phyloP scores from a whole-genome alignment of 2,329 filamentous ascomycete genomes.

The Aureobasidium pullulans region DNA sequence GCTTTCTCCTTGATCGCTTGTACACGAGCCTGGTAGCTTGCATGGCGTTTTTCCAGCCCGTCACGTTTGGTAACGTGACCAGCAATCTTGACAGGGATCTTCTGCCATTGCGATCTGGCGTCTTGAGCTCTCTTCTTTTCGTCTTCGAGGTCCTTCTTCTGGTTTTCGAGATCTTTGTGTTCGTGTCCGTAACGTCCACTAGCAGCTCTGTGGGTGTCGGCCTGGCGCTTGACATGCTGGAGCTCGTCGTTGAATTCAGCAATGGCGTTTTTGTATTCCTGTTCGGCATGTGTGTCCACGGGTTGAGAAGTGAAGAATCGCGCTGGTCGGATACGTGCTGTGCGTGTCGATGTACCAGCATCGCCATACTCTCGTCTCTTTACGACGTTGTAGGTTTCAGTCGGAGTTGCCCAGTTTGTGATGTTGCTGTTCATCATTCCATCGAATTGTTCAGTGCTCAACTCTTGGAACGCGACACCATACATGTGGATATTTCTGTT shows the following conservation, averaged over 20 bases:
- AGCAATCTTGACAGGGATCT: conserved; percentile 66
- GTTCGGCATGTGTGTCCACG: conserved; percentile 59
- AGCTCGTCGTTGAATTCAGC: conserved; percentile 34
- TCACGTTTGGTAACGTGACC: conserved; percentile 39
- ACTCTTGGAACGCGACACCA: conserved; percentile 56
- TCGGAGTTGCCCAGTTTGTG: conserved; percentile 62
- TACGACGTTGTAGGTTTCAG: conserved; percentile 55
- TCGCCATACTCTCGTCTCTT: conserved; percentile 76
- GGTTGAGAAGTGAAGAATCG: conserved; percentile 70
- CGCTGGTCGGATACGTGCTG: conserved; percentile 54
- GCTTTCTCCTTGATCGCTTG: conserved; percentile 38
- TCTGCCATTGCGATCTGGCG: conserved; percentile 54
- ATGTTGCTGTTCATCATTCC: conserved; percentile 54
- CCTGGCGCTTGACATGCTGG: conserved; percentile 31
- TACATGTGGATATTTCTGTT: conserved; percentile 62
- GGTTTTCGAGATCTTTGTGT: conserved; percentile 21
- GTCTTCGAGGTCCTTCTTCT: conserved; percentile 36
- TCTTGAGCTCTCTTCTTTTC: conserved; percentile 63
- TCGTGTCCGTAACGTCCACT: conserved; percentile 16
- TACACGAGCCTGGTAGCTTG: conserved; percentile 51
- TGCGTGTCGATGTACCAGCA: conserved; percentile 61
- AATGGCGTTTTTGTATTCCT: conserved; percentile 50
- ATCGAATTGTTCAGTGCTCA: conserved; percentile 62
- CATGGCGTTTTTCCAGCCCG: conserved; percentile 43
- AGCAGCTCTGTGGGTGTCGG: conserved; percentile 18